Evolutionary conservation across 1,139 yeast genomes (phyloP), one percentile per base, ranked within the genome.

Genomic region (Hansenula lynferdii): DNA sequence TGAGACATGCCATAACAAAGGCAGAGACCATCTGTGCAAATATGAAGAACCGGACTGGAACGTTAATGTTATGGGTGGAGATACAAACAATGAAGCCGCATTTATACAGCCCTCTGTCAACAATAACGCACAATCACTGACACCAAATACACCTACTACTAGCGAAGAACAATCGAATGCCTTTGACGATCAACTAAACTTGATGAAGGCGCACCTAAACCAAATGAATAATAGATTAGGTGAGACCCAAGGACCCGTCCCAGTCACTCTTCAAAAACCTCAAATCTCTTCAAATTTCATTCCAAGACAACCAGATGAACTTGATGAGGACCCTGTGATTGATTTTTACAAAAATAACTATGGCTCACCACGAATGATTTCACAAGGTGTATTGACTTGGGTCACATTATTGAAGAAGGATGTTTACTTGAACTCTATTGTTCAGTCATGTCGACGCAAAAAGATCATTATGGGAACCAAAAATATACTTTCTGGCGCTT

Each of bases 1-100:
- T 57, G 74, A 78, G 5, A 62, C 75, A 31, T 79, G 85, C 57
- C 62, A 65, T 38, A 73, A 72, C 57, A 75, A 73, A 47, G 76
- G 78, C 15, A 73, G 75, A 20, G 72, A 77, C 28, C 80, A 75
- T 51, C 54, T 73, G 21, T 79, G 85, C 47, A 66, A 58, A 40
- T 79, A 75, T 49, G 72, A 75, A 36, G 67, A 63, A 34, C 66
- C 68, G 8, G 47, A 54, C 23, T 65, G 69, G 70, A 64, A 36
- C 9, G 28, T 42, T 5, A 39, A 38, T 10, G 16, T 36, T 8
- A n/a, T 8, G 12, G 23, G 15, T 21, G 29, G 24, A 12, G 21
- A 10, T 17, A 16, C 28, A 32, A 25, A n/a, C n/a, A n/a, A n/a
- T n/a, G n/a, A n/a, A n/a, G n/a, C n/a, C n/a, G n/a, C n/a, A n/a